Percentiles rank a stretch among this genome's conserved stretches.
Conservation (phyloP, 352 stramenopile genomes). For the Pythium graminicola region DNA sequence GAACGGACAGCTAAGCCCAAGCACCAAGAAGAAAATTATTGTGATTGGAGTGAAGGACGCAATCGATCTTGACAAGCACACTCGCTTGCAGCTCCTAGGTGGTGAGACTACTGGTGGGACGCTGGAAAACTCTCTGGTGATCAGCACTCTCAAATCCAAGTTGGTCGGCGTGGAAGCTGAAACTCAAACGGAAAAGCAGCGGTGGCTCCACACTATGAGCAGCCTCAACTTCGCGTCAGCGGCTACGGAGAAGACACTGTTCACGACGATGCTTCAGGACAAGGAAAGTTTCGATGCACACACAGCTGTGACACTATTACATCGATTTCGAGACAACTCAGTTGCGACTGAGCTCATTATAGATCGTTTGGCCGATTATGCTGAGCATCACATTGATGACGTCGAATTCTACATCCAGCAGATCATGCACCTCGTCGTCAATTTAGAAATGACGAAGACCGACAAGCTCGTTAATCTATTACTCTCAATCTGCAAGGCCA, state of each 20-base stretch:
- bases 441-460: slow-evolving; percentile 48
- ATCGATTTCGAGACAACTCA: slow-evolving; percentile 69
- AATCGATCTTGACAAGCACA: slow-evolving; percentile 47
- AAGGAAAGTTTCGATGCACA: slow-evolving; percentile 53
- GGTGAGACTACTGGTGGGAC: slow-evolving; percentile 8
- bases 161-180: slow-evolving; percentile 60
- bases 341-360: slow-evolving; percentile 57
- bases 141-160: slow-evolving; percentile 71
- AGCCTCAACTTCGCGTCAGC: slow-evolving; percentile 51
- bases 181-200: slow-evolving; percentile 64
- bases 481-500: slow-evolving; percentile 73
- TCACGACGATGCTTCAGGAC: slow-evolving; percentile 49
- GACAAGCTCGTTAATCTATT: slow-evolving; percentile 66
- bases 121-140: slow-evolving; percentile 52
- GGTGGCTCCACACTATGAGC: slow-evolving; percentile 67
- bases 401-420: slow-evolving; percentile 82
- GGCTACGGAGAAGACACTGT: slow-evolving; percentile 46
- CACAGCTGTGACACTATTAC: slow-evolving; percentile 54
- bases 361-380: slow-evolving; percentile 55
- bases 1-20: slow-evolving; percentile 20
- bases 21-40: slow-evolving; percentile 46
- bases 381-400: slow-evolving; percentile 61
- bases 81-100: slow-evolving; percentile 44
- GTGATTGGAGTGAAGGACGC: slow-evolving; percentile 62
- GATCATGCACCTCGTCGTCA: slow-evolving; percentile 69